These are phyloP conservation scores for Phytophthora fragariaefolia DNA, from an alignment of 352 stramenopile genomes.

Conservation along the genomic window DNA sequence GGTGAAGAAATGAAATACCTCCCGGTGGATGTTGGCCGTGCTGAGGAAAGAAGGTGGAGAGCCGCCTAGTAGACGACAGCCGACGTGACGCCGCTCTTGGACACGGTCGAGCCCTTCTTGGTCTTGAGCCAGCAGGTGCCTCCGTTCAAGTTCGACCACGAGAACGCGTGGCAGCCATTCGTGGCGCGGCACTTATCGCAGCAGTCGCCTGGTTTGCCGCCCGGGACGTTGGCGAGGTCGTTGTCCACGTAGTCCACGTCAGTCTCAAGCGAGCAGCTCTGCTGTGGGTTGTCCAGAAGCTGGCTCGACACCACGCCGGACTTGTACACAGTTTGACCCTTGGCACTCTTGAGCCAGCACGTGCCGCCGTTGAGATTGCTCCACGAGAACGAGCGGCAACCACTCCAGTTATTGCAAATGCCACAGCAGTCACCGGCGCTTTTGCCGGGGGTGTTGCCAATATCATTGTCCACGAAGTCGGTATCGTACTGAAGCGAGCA, in stretches of 20 bases:
- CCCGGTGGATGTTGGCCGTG: constrained; percentile 14
- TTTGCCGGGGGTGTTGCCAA: constrained; percentile 25
- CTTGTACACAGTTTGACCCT: constrained; percentile 20
- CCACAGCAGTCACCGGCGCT: constrained; percentile 31
- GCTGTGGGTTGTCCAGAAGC: constrained; percentile 24
- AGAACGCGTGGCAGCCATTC: constrained; percentile 35
- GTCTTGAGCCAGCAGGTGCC: constrained; percentile 39
- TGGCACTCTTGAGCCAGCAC: constrained; percentile 48
- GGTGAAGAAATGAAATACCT: neutral
- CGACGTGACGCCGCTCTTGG: constrained; percentile 36
- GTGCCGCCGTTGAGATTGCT: constrained; percentile 47
- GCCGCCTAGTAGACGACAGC: constrained; percentile 29
- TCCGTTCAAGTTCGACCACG: constrained; percentile 32
- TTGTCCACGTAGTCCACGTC: constrained; percentile 39
- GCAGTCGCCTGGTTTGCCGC: constrained; percentile 25
- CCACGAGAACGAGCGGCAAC: constrained; percentile 44
- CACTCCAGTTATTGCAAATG: constrained; percentile 43
- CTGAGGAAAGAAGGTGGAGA: neutral
- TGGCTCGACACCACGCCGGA: constrained; percentile 33
- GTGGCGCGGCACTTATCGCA: constrained; percentile 33
- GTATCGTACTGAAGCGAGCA: constrained; percentile 31
- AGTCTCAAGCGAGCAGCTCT: constrained; percentile 27
- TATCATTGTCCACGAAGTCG: constrained; percentile 47
- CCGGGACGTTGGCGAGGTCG: constrained; percentile 36
- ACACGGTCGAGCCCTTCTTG: constrained; percentile 23